Evolutionary conservation across 108 stramenopile genomes (phyloP).

Genomic region (Mayamaea pseudoterrestris): DNA sequence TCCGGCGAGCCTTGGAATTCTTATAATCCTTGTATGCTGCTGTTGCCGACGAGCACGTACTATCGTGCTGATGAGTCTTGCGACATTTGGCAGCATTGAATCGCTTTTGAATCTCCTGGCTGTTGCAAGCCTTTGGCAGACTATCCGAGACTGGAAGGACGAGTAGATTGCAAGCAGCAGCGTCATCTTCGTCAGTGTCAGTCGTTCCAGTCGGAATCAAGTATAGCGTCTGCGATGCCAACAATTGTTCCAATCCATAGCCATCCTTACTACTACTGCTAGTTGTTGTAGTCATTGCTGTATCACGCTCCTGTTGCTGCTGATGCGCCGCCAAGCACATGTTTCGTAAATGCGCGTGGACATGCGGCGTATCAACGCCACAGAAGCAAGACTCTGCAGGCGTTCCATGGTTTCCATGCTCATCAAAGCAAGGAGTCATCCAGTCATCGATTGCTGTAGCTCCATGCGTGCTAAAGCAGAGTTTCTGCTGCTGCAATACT

Average conservation of each 20-base stretch:
- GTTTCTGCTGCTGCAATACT: too few relatives aligned
- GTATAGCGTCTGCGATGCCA: background rate
- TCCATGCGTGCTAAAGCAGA: constrained; percentile 42
- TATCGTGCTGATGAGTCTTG: too few relatives aligned
- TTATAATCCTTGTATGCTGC: too few relatives aligned
- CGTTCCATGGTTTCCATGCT: constrained; percentile 31
- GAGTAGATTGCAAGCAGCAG: background rate
- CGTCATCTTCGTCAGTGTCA: too few relatives aligned
- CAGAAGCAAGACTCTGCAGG: constrained; percentile 39
- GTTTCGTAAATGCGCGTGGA: constrained; percentile 30
- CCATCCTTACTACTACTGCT: background rate
- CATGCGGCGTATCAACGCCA: constrained; percentile 33
- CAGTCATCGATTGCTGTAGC: constrained; percentile 16
- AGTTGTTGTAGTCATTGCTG: too few relatives aligned
- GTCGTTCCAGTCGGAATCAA: too few relatives aligned
- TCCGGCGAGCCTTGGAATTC: constrained; percentile 3
- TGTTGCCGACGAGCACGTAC: too few relatives aligned
- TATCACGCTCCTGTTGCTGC: too few relatives aligned
- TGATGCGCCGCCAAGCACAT: too few relatives aligned
- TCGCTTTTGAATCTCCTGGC: constrained; percentile 1
- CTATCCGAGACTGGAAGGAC: constrained; percentile 1
- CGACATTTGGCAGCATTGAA: too few relatives aligned
- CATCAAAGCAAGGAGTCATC: constrained; percentile 45
- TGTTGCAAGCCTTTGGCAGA: constrained; percentile 16
- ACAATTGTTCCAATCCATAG: too few relatives aligned